These are phyloP conservation scores for Aspergillus pseudoglaucus DNA, from an alignment of 2,329 filamentous ascomycete genomes.

Conservation along the genomic window DNA sequence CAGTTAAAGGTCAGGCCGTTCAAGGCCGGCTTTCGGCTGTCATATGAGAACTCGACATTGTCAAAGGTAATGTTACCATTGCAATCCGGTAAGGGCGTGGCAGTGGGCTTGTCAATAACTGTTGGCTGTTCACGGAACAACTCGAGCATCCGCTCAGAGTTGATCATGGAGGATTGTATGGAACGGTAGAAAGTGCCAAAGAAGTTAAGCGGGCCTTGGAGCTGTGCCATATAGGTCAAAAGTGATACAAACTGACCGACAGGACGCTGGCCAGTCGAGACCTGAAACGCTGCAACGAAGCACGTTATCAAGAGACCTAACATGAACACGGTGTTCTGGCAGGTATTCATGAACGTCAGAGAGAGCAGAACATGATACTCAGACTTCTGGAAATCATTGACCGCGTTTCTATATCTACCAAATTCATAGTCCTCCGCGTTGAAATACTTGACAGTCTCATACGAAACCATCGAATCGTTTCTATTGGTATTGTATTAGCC, in stretches of 20 bases:
- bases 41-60: constrained; percentile 86
- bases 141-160: constrained; percentile 88
- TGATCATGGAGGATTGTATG: constrained; percentile 95
- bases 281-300: constrained; percentile 70
- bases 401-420: constrained; percentile 62
- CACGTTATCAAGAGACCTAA: constrained; percentile 65
- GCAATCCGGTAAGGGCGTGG: constrained; percentile 59
- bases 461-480: constrained; percentile 98
- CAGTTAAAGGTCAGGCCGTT: constrained; percentile 80
- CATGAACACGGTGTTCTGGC: constrained; percentile 74
- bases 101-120: constrained; percentile 69
- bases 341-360: constrained; percentile 73
- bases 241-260: constrained; percentile 68
- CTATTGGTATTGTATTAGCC: constrained; percentile 22
- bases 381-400: constrained; percentile 63
- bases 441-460: constrained; percentile 91
- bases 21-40: constrained; percentile 75
- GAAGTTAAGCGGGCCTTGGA: constrained; percentile 76
- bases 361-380: constrained; percentile 72
- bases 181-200: constrained; percentile 94
- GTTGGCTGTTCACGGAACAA: constrained; percentile 94
- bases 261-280: constrained; percentile 57
- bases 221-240: constrained; percentile 70
- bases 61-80: constrained; percentile 79
- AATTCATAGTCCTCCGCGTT: constrained; percentile 79